Percentiles rank a stretch among this genome's conserved stretches.
These are phyloP conservation scores for Xylaria arbuscula DNA, from an alignment of 2,329 filamentous ascomycete genomes.

Conservation along the genomic window DNA sequence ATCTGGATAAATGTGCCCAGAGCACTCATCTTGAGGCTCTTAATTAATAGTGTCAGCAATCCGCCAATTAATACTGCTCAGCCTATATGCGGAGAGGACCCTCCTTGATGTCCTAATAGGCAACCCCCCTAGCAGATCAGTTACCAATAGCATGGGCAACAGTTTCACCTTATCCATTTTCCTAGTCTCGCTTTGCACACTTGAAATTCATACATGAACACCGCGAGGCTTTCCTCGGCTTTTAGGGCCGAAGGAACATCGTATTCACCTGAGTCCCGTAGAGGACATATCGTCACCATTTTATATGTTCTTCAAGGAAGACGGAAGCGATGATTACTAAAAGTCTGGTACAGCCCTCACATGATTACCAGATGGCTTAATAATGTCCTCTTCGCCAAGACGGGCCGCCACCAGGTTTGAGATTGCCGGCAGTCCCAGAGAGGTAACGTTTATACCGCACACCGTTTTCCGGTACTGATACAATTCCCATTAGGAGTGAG, in stretches of 20 bases:
- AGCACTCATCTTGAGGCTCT: slow-evolving; percentile 36
- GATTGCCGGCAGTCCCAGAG: neutral
- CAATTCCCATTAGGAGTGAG: neutral
- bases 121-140: slow-evolving; percentile 30
- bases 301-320: neutral
- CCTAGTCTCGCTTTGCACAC: neutral
- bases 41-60: slow-evolving; percentile 39
- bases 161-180: slow-evolving; percentile 11
- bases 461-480: neutral
- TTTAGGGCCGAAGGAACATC: slow-evolving; percentile 29
- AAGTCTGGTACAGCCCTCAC: neutral
- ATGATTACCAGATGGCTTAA: neutral
- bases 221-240: slow-evolving; percentile 27
- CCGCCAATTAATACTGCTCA: slow-evolving; percentile 42
- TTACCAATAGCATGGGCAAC: slow-evolving; percentile 14
- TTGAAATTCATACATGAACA: slow-evolving; percentile 17
- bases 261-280: slow-evolving; percentile 2
- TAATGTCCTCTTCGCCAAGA: neutral
- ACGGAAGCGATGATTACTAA: slow-evolving; percentile 7
- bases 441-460: neutral
- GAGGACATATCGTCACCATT: neutral
- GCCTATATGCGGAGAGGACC: slow-evolving; percentile 45
- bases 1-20: slow-evolving; percentile 46
- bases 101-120: slow-evolving; percentile 37
- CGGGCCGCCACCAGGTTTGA: neutral